These are phyloP conservation scores for Parastagonospora avenae DNA, from an alignment of 2,329 filamentous ascomycete species.

Conservation along the genomic window DNA sequence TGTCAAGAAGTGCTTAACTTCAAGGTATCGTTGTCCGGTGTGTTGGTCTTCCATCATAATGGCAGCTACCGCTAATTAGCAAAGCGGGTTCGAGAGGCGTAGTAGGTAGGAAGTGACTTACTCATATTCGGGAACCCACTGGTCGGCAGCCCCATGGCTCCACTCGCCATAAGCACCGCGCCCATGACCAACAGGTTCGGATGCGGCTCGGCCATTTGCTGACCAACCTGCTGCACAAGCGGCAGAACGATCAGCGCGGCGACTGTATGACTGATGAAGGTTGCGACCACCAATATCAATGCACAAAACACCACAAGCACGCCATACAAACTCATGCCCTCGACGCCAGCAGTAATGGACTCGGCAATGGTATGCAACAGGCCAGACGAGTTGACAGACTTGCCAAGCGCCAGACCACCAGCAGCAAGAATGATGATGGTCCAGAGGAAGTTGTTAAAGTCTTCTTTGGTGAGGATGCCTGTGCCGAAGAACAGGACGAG, in stretches of 20 bases:
- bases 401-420: slow-evolving; percentile 88
- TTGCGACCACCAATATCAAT: slow-evolving; percentile 89
- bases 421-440: slow-evolving; percentile 98
- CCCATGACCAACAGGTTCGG: slow-evolving; percentile 96
- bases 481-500: slow-evolving; percentile 96
- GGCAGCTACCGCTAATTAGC: slow-evolving; percentile 65
- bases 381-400: slow-evolving; percentile 91
- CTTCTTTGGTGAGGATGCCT: slow-evolving; percentile 95
- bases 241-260: slow-evolving; percentile 94
- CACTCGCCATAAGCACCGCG: slow-evolving; percentile 92
- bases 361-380: slow-evolving; percentile 86
- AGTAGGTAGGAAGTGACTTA: slow-evolving; percentile 60
- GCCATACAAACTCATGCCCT: slow-evolving; percentile 81
- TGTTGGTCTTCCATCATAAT: slow-evolving; percentile 98
- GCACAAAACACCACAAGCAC: slow-evolving; percentile 84
- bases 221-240: slow-evolving; percentile 84
- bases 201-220: slow-evolving; percentile 82
- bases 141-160: slow-evolving; percentile 96
- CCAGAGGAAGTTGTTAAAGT: slow-evolving; percentile 99
- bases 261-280: slow-evolving; percentile 97
- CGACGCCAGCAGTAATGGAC: slow-evolving; percentile 73
- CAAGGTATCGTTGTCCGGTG: slow-evolving; percentile 87
- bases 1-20: slow-evolving; percentile 93
- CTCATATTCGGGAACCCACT: slow-evolving; percentile 99
- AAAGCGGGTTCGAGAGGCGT: background rate